These are phyloP conservation scores for Talinum fruticosum DNA, from an alignment of 148 eudicot genomes.

Conservation along the genomic window DNA sequence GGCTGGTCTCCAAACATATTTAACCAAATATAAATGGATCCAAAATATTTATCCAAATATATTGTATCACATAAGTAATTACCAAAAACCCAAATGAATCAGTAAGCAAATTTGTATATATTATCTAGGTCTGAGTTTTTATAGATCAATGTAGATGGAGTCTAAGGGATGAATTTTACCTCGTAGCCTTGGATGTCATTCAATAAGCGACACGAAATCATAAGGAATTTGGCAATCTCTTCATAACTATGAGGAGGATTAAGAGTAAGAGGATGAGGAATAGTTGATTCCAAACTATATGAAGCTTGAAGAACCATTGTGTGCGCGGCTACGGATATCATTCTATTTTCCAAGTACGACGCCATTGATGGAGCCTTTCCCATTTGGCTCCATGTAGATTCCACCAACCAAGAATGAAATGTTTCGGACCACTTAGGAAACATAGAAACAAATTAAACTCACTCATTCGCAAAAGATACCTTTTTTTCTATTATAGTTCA, in stretches of 20 bases:
- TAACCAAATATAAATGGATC: too few species aligned
- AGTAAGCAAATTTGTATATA: too few species aligned
- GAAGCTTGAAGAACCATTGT: slow-evolving; percentile 31
- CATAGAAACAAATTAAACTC: neutral
- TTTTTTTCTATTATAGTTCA: neutral
- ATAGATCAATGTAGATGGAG: neutral
- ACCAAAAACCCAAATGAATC: too few species aligned
- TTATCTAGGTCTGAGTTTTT: too few species aligned
- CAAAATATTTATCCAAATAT: too few species aligned
- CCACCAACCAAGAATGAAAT: slow-evolving; percentile 39
- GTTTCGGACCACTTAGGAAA: slow-evolving; percentile 38
- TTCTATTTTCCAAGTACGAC: slow-evolving; percentile 35
- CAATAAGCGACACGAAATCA: slow-evolving; percentile 36
- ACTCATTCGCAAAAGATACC: neutral
- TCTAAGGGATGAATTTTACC: slow-evolving; percentile 14
- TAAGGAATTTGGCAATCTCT: slow-evolving; percentile 34
- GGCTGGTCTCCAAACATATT: too few species aligned
- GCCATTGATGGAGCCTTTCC: slow-evolving; percentile 35
- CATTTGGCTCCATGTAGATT: slow-evolving; percentile 39
- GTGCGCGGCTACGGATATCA: slow-evolving; percentile 37
- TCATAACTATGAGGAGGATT: slow-evolving; percentile 22
- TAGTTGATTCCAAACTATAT: slow-evolving; percentile 17
- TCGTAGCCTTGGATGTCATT: slow-evolving; percentile 50
- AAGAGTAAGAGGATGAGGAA: slow-evolving; percentile 13
- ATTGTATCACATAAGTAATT: too few species aligned